Evolutionary conservation across 2,329 filamentous ascomycete genomes (phyloP).

Genomic region (Aspergillus brasiliensis): DNA sequence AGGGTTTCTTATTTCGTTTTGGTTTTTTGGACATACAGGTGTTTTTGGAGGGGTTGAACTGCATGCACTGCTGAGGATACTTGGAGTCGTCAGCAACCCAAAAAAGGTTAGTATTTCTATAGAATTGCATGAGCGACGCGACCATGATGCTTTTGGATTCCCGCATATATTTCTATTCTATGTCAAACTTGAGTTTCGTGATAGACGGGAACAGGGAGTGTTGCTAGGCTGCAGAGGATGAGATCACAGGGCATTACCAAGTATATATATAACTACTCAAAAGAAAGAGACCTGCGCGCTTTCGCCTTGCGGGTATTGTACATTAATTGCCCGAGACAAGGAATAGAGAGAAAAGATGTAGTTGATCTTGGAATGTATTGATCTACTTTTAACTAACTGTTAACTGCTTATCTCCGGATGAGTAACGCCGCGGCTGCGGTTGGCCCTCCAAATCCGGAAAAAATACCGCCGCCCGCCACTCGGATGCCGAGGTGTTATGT

Average conservation of each 20-base stretch:
- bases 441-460: slow-evolving; percentile 11
- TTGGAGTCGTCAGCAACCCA: slow-evolving; percentile 9
- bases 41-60: not conserved
- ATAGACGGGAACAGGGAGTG: not conserved
- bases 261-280: no score
- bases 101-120: slow-evolving; percentile 17
- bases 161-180: not conserved
- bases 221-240: not conserved
- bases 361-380: no score
- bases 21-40: slow-evolving; percentile 7
- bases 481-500: slow-evolving; percentile 23
- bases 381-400: no score
- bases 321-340: no score
- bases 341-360: no score
- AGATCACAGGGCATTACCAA: no score
- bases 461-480: slow-evolving; percentile 17
- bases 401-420: slow-evolving; percentile 1
- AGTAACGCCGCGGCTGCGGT: slow-evolving; percentile 11
- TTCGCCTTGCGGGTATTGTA: no score
- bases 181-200: not conserved
- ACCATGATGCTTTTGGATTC: slow-evolving; percentile 21
- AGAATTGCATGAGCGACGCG: slow-evolving; percentile 23
- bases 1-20: not conserved
- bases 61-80: slow-evolving; percentile 11
- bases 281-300: no score